Conservation (phyloP, 371 early-diverging fungal genomes). For the Mucor irregularis region DNA sequence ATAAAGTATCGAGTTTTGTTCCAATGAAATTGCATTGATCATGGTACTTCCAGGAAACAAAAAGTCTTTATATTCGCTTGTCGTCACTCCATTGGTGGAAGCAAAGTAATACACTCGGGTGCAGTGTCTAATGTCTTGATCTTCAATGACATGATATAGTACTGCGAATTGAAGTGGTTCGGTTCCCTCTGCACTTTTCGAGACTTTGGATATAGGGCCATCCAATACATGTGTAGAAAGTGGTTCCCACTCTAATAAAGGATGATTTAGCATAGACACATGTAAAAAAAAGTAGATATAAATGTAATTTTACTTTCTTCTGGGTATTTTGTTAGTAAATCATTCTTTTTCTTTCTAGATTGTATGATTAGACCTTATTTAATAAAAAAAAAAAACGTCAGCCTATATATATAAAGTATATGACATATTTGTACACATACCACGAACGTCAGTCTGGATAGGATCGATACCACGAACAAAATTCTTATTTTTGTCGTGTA, state of each 20-base stretch:
- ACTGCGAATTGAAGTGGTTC: conserved; percentile 25
- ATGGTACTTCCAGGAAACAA: conserved; percentile 40
- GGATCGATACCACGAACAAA: conserved; percentile 19
- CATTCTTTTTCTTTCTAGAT: conserved; percentile 10
- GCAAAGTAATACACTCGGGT: conserved; percentile 41
- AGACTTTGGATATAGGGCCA: conserved; percentile 32
- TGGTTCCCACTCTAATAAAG: conserved; percentile 25
- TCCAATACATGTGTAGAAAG: conserved; percentile 30
- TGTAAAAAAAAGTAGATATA: not conserved
- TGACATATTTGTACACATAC: conserved; percentile 3
- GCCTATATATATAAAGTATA: too few species aligned
- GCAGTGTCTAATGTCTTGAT: conserved; percentile 32
- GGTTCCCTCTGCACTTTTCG: conserved; percentile 11
- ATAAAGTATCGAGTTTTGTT: conserved; percentile 33
- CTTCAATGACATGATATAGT: conserved; percentile 36
- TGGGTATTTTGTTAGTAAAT: conserved; percentile 1
- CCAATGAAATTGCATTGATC: conserved; percentile 36
- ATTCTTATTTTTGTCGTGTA: conserved; percentile 2
- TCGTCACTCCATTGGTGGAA: not conserved
- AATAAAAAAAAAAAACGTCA: not conserved
- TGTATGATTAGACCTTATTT: conserved; percentile 21
- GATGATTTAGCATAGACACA: too few species aligned
- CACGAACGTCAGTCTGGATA: conserved; percentile 19
- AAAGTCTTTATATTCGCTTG: conserved; percentile 37
- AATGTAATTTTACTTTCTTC: conserved; percentile 10